phyloP scores from a whole-genome alignment of 495 filamentous ascomycete species.

The Jackrogersella minutella region DNA sequence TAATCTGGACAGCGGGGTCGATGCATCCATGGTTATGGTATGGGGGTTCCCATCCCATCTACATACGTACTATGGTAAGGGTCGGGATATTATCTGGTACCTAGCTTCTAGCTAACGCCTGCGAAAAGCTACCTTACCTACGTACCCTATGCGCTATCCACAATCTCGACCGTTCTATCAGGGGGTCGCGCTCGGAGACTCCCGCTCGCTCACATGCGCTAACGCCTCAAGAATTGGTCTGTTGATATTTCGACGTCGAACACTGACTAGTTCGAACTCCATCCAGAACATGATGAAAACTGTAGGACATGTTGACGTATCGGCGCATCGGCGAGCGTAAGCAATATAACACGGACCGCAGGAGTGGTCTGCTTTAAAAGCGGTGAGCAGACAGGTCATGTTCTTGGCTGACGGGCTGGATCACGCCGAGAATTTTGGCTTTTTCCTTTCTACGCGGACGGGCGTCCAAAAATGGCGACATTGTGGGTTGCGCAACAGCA shows the following conservation, averaged over 20 bases:
- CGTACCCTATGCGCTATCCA: neutral
- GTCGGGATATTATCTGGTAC: no score
- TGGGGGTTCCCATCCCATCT: no score
- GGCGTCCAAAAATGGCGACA: neutral
- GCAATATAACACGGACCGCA: neutral
- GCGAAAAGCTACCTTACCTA: no score
- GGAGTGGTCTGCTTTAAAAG: neutral
- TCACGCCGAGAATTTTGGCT: conserved; percentile 10
- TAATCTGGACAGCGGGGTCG: neutral
- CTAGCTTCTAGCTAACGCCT: no score
- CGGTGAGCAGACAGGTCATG: conserved; percentile 19
- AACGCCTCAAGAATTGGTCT: neutral
- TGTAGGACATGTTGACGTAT: neutral
- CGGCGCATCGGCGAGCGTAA: neutral
- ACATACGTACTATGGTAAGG: no score
- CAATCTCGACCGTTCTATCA: neutral
- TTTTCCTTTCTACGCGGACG: neutral
- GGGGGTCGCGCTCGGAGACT: neutral
- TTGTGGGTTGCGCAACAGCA: conserved; percentile 1
- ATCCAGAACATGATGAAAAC: neutral
- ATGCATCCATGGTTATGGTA: neutral
- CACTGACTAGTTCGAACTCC: no score
- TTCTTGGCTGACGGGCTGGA: conserved; percentile 23
- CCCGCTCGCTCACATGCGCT: neutral
- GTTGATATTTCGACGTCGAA: no score